Base-by-base conservation (phyloP, 352 stramenopile species). In the Phytophthora pistaciae region DNA sequence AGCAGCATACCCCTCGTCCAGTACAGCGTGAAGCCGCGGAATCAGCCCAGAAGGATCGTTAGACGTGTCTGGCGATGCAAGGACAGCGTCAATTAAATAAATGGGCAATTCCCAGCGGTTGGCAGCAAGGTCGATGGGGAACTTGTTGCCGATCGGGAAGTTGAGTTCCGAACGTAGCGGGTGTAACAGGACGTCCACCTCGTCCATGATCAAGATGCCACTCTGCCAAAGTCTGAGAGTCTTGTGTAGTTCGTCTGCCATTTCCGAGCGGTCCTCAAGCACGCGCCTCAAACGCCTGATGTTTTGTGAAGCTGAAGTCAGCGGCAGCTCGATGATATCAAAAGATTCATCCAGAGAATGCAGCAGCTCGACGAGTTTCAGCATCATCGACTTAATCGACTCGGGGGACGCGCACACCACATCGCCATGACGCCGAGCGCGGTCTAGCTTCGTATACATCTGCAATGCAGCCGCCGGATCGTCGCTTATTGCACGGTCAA, bases 341-440 rank as follows among this genome's bases (percentile, higher is more conserved):
- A 79, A 80, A 27, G 89, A 94, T 68, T 96, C 86, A 54, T 97
- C 91, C 2, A 99, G 75, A 7, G 89, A 96, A 57, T 98, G 92
- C 11, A 98, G 62, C 18, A 98, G 66, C 70, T 99, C 96, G 8
- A 99, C 87, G 56, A 99, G 97, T 69, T 99, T 99, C 2, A 99
- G 76, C 91, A 99, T 98, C 77, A 99, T 99, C 33, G 97, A 99
- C 80, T 99, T 99, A 49, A 99, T 96, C 65, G 96, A 98, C 42
- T 99, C 99, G 3, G 98, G 98, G 6, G 96, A 99, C 16, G 98
- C 97, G 73, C 98, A 99, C 13, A 99, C 98, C 3, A 99, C 97
- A 40, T 98, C 97, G 1, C 88, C 88, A 64, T 96, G 75, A 78
- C 95, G 65, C 65, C 97, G 82, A 90, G 95, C 79, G 78, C 91